Conservation (phyloP, 2,329 filamentous ascomycete genomes). For the Colletotrichum filicis region DNA sequence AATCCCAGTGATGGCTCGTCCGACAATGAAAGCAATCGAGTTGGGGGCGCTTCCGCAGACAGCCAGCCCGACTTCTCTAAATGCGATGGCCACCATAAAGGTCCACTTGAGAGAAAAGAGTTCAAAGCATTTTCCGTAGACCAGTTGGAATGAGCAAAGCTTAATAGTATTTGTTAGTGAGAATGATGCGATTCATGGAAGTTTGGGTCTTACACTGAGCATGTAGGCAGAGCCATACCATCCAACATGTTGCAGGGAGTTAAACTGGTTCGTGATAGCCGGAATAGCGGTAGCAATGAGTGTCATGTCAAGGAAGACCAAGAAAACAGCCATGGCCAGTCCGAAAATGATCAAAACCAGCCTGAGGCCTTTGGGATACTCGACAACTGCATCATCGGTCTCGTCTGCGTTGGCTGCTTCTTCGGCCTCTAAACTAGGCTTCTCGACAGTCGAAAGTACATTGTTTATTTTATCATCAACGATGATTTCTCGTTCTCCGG, state of each 20-base stretch:
- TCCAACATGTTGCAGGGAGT: conserved; percentile 62
- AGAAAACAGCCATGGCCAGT: conserved; percentile 63
- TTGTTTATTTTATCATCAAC: background rate
- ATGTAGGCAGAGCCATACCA: conserved; percentile 66
- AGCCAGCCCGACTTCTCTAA: conserved; percentile 41
- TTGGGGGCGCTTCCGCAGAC: conserved; percentile 42
- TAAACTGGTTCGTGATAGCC: conserved; percentile 60
- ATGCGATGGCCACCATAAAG: conserved; percentile 39
- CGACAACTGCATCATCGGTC: background rate
- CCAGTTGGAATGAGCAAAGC: conserved; percentile 40
- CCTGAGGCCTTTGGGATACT: conserved; percentile 45
- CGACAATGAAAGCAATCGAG: conserved; percentile 48
- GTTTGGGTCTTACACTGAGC: conserved; percentile 45
- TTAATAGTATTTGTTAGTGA: conserved; percentile 35
- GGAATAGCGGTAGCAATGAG: conserved; percentile 52
- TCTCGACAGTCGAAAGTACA: background rate
- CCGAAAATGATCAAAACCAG: conserved; percentile 59
- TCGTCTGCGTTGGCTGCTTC: background rate
- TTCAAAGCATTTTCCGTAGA: conserved; percentile 43
- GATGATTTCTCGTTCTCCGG: background rate
- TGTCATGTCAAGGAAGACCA: conserved; percentile 48
- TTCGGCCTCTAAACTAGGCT: background rate
- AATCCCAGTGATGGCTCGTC: conserved; percentile 49
- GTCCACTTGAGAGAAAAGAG: conserved; percentile 43
- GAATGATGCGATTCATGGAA: background rate